A percentile compares a stretch with the other conserved stretches of the same genome.
phyloP scores from a whole-genome alignment of 768 basidiomycete species.

The Podaxis sp. region DNA sequence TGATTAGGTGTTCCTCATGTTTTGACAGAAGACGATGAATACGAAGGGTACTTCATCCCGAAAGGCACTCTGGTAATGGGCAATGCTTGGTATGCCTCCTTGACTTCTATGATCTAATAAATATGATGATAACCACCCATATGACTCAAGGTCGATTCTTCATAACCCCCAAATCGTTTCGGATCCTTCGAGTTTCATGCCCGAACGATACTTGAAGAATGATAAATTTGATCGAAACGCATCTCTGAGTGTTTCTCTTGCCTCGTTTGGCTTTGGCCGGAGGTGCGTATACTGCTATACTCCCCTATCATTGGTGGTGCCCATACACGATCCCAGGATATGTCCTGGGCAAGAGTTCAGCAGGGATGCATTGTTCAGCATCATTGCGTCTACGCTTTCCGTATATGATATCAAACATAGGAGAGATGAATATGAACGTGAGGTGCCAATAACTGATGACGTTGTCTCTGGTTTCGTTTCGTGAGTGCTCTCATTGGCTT shows the following conservation, averaged over 20 bases:
- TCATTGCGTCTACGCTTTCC: slow-evolving; percentile 20
- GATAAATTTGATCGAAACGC: slow-evolving; percentile 17
- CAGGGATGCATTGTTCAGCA: slow-evolving; percentile 34
- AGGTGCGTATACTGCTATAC: slow-evolving; percentile 12
- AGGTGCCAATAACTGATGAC: slow-evolving; percentile 4
- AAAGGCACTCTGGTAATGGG: slow-evolving; percentile 38
- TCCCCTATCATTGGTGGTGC: neutral
- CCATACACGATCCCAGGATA: slow-evolving; percentile 17
- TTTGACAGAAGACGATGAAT: slow-evolving; percentile 32
- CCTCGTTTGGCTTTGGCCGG: slow-evolving; percentile 25
- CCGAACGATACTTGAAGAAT: slow-evolving; percentile 35
- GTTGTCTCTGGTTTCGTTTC: slow-evolving; percentile 5
- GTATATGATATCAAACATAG: slow-evolving; percentile 11
- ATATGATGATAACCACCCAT: neutral
- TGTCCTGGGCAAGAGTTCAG: slow-evolving; percentile 46
- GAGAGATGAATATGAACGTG: slow-evolving; percentile 11
- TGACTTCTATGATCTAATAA: neutral
- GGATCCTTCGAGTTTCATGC: slow-evolving; percentile 36
- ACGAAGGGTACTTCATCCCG: slow-evolving; percentile 35
- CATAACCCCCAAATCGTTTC: slow-evolving; percentile 34
- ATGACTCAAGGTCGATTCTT: neutral
- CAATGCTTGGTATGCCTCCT: slow-evolving; percentile 32
- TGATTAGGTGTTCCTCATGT: slow-evolving; percentile 29
- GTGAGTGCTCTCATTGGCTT: neutral
- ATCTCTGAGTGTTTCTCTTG: slow-evolving; percentile 4